Evolutionary conservation across 768 basidiomycete genomes (phyloP).

Genomic region (Coprinopsis marcescibilis): DNA sequence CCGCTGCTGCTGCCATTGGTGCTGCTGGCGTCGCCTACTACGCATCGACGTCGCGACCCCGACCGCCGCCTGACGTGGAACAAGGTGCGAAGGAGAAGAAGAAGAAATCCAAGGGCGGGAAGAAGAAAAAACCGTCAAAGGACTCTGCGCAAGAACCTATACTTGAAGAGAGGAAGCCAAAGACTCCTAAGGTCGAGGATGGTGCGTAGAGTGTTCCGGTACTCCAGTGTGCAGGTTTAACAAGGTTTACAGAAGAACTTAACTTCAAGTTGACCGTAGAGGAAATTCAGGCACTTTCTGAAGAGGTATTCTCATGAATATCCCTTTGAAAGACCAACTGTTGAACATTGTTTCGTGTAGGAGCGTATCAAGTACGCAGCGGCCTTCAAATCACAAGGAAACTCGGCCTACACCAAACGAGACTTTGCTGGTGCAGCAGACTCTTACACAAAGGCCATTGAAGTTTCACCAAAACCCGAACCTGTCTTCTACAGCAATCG

Average conservation of each 20-base stretch:
- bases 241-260: constrained; percentile 8
- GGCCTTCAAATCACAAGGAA: constrained; percentile 65
- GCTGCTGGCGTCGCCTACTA: constrained; percentile 76
- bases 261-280: constrained; percentile 38
- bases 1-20: constrained; percentile 66
- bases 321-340: constrained; percentile 5
- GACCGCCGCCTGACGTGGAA: constrained; percentile 31
- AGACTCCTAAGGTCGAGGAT: constrained; percentile 27
- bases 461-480: constrained; percentile 70
- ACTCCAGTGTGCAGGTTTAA: constrained; percentile 1
- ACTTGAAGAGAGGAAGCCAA: constrained; percentile 65
- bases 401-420: constrained; percentile 64
- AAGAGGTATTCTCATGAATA: constrained; percentile 36
- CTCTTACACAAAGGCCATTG: constrained; percentile 71
- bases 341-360: constrained; percentile 29
- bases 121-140: constrained; percentile 52
- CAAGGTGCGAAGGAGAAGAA: constrained; percentile 43
- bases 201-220: constrained; percentile 15
- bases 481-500: constrained; percentile 96
- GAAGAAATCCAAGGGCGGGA: constrained; percentile 39
- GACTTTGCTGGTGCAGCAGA: constrained; percentile 56
- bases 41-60: constrained; percentile 48
- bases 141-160: constrained; percentile 76
- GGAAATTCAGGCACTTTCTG: constrained; percentile 51
- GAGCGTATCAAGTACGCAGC: constrained; percentile 61